A percentile compares a stretch with the other conserved stretches of the same genome.
phyloP scores from a whole-genome alignment of 2,329 filamentous ascomycete genomes.

The Colletotrichum chrysophilum region DNA sequence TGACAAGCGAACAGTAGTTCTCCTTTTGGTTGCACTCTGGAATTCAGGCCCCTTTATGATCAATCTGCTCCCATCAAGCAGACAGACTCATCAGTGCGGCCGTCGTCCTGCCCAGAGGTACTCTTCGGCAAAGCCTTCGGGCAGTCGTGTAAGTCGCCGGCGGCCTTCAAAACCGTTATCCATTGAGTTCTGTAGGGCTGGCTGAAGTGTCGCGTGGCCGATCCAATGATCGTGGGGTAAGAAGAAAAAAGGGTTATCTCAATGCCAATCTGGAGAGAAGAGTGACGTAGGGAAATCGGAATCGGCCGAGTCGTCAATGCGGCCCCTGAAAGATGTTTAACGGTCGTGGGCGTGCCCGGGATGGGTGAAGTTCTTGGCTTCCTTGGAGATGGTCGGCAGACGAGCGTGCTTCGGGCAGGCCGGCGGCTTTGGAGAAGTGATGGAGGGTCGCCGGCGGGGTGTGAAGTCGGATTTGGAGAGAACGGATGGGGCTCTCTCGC shows the following conservation, averaged over 20 bases:
- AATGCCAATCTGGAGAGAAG: background rate
- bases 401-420: conserved; percentile 12
- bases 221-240: background rate
- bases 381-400: background rate
- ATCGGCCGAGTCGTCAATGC: background rate
- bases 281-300: background rate
- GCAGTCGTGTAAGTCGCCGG: conserved; percentile 16
- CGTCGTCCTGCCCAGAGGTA: background rate
- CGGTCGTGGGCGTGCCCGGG: background rate
- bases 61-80: background rate
- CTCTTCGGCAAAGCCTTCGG: conserved; percentile 16
- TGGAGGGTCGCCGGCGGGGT: conserved; percentile 12
- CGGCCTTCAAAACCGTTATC: background rate
- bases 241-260: background rate
- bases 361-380: background rate
- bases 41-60: background rate
- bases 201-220: background rate
- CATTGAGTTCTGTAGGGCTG: background rate
- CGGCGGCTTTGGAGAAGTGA: conserved; percentile 2
- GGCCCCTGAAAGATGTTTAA: background rate
- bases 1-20: background rate
- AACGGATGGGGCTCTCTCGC: background rate
- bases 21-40: background rate
- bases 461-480: conserved; percentile 1
- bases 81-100: background rate